Percentiles rank a stretch among this genome's conserved stretches.
Conservation (phyloP, 768 basidiomycete genomes). For the Mycena belliarum region DNA sequence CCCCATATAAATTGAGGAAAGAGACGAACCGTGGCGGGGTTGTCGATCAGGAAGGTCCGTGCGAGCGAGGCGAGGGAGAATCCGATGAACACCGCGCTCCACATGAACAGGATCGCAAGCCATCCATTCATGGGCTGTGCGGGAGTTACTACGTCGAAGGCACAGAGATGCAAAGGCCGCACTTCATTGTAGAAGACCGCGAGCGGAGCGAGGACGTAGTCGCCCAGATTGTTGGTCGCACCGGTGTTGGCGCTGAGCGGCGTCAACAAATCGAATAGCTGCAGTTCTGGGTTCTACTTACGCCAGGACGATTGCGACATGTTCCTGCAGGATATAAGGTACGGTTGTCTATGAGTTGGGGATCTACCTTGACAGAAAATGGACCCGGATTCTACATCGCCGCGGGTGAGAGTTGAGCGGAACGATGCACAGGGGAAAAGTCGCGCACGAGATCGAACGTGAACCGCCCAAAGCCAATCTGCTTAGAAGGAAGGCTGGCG, state of each 20-base stretch:
- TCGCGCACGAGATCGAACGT: constrained; percentile 18
- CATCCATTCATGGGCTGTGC: constrained; percentile 28
- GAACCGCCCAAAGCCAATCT: constrained; percentile 22
- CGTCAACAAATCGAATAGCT: no score
- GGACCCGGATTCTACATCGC: constrained; percentile 23
- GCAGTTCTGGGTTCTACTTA: no score
- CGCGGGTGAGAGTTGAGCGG: not conserved
- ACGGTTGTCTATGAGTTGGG: not conserved
- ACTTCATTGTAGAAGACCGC: constrained; percentile 24
- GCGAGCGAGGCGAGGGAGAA: constrained; percentile 27
- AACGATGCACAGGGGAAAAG: not conserved
- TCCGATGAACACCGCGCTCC: constrained; percentile 24
- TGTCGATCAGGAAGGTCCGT: constrained; percentile 24
- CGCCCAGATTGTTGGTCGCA: constrained; percentile 26
- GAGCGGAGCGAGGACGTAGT: constrained; percentile 28
- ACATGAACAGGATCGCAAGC: constrained; percentile 29
- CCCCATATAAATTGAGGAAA: no score
- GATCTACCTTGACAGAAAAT: constrained; percentile 22
- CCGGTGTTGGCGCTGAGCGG: constrained; percentile 24
- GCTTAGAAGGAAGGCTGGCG: constrained; percentile 20
- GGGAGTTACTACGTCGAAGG: not conserved
- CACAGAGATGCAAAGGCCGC: not conserved
- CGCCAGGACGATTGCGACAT: constrained; percentile 29
- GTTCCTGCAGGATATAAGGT: constrained; percentile 16
- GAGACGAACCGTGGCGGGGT: constrained; percentile 22